Evolutionary conservation across 768 basidiomycete species (phyloP).

Genomic region (Russula foetens): DNA sequence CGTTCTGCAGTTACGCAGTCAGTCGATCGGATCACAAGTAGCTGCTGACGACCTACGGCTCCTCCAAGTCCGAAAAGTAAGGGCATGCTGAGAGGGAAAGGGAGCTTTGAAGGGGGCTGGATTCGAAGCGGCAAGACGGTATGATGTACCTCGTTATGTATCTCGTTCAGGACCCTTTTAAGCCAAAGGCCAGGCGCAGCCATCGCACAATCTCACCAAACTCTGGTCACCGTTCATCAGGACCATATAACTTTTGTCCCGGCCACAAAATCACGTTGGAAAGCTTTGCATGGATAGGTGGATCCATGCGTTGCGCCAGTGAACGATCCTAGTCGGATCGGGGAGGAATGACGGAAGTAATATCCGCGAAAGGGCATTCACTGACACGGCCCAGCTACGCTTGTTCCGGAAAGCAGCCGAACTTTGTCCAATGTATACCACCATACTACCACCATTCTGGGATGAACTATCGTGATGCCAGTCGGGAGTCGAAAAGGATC

Average conservation of each 20-base stretch:
- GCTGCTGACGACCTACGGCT: not conserved
- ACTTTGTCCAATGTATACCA: not conserved
- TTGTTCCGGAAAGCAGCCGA: not conserved
- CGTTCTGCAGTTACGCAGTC: not conserved
- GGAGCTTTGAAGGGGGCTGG: not conserved
- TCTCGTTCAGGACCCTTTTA: conserved; percentile 14
- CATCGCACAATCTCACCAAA: not conserved
- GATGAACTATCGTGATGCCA: not conserved
- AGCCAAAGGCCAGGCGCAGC: not conserved
- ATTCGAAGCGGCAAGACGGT: not conserved
- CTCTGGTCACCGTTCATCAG: not conserved
- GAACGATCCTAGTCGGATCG: not conserved
- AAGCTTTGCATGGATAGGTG: not conserved
- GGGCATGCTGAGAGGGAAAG: conserved; percentile 1
- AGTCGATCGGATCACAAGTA: not conserved
- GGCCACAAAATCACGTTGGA: conserved; percentile 5
- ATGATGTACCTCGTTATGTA: conserved; percentile 8
- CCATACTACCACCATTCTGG: no score
- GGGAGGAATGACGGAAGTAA: not conserved
- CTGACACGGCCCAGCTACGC: no score
- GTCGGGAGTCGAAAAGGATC: not conserved
- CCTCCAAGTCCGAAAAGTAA: not conserved
- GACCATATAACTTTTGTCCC: not conserved
- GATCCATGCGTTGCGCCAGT: not conserved
- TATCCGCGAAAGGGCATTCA: not conserved